These are phyloP conservation scores for Carex pumila DNA, from an alignment of 176 grass and related monocot genomes.

Conservation along the genomic window DNA sequence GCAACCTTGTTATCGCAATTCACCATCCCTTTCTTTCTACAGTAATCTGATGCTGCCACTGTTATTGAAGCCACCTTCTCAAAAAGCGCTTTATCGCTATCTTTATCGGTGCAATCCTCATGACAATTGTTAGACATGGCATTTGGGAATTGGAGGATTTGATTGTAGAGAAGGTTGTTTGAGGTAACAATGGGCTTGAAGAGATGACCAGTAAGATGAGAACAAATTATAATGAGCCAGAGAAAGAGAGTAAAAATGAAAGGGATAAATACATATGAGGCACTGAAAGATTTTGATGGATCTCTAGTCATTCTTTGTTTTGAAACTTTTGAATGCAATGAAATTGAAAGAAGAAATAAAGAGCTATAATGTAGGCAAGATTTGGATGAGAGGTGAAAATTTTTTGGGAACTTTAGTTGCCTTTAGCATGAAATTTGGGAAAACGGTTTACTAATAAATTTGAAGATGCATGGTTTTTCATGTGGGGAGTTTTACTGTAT, in stretches of 20 bases:
- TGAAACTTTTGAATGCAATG: neutral
- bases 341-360: neutral
- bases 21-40: neutral
- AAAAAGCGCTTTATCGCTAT: constrained; percentile 4
- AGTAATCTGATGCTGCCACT: neutral
- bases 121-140: neutral
- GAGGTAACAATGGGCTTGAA: constrained; percentile 1
- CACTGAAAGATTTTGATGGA: neutral
- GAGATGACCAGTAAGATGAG: neutral
- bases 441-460: neutral
- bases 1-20: constrained; percentile 21
- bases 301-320: constrained; percentile 2
- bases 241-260: constrained; percentile 19
- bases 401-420: neutral
- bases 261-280: neutral
- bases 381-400: constrained; percentile 4
- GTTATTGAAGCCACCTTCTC: neutral
- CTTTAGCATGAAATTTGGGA: constrained; percentile 12
- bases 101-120: neutral
- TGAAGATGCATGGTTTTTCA: constrained; percentile 6
- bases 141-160: neutral
- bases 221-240: neutral
- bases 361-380: neutral
- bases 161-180: neutral
- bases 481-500: neutral